phyloP scores from a whole-genome alignment of 495 filamentous ascomycete species.

The Penicillium atrosanguineum region DNA sequence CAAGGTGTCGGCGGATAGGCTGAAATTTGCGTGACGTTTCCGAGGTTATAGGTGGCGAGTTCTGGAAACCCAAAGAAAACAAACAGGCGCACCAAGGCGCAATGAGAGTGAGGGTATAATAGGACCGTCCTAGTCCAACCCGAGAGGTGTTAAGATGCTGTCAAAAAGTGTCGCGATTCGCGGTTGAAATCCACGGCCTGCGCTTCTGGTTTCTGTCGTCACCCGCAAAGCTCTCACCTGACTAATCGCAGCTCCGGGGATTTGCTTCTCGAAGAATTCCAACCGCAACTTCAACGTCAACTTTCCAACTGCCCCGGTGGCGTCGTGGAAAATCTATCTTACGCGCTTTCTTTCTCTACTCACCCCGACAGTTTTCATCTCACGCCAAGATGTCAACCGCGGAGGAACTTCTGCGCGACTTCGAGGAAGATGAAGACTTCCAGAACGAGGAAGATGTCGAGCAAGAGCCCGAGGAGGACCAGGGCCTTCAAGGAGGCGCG shows the following conservation, averaged over 20 bases:
- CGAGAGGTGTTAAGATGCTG: background rate
- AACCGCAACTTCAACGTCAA: background rate
- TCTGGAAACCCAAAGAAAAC: background rate
- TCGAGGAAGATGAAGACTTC: conserved; percentile 40
- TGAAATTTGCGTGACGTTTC: conserved; percentile 3
- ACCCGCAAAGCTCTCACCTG: conserved; percentile 17
- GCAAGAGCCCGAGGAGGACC: conserved; percentile 26
- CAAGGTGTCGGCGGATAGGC: background rate
- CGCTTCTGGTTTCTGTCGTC: conserved; percentile 13
- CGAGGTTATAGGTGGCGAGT: background rate
- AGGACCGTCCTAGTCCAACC: conserved; percentile 1
- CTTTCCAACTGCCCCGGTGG: conserved; percentile 8
- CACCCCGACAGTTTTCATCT: too few species aligned
- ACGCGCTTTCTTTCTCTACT: background rate
- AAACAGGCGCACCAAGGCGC: background rate
- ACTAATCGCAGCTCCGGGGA: conserved; percentile 15
- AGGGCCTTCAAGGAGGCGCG: conserved; percentile 20
- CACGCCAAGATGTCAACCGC: conserved; percentile 40
- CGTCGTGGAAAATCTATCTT: conserved; percentile 5
- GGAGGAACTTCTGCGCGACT: conserved; percentile 47
- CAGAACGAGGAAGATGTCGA: conserved; percentile 27
- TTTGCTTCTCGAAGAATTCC: background rate
- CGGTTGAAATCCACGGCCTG: conserved; percentile 17
- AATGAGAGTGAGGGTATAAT: background rate
- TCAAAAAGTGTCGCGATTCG: conserved; percentile 1